phyloP scores from a whole-genome alignment of 2,329 filamentous ascomycete species.

The Monilinia polystroma region DNA sequence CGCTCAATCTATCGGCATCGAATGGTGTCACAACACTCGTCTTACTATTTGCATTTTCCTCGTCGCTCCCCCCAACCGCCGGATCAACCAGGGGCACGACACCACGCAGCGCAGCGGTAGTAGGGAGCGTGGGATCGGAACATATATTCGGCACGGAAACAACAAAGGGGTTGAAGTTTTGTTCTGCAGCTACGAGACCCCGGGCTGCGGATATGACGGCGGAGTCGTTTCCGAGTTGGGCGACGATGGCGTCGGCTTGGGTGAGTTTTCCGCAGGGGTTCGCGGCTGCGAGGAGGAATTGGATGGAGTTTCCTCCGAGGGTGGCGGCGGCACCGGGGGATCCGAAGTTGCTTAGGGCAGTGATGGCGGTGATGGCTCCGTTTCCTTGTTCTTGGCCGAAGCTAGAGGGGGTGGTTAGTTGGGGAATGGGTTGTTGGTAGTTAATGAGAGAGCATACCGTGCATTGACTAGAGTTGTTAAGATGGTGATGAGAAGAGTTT shows the following conservation, averaged over 20 bases:
- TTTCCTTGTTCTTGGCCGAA: slow-evolving; percentile 61
- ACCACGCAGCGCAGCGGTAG: slow-evolving; percentile 59
- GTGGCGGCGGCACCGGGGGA: slow-evolving; percentile 60
- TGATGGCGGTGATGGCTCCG: slow-evolving; percentile 52
- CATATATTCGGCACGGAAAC: slow-evolving; percentile 62
- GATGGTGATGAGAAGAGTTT: slow-evolving; percentile 32
- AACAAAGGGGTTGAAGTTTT: slow-evolving; percentile 70
- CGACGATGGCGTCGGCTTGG: slow-evolving; percentile 63
- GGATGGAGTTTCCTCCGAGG: slow-evolving; percentile 60
- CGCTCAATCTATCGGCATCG: slow-evolving; percentile 58
- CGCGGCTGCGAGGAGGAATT: slow-evolving; percentile 61
- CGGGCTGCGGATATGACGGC: slow-evolving; percentile 61
- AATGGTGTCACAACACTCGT: slow-evolving; percentile 55
- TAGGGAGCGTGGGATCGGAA: slow-evolving; percentile 60
- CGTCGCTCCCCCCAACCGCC: slow-evolving; percentile 54
- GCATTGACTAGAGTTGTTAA: slow-evolving; percentile 37
- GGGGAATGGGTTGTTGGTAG: background rate
- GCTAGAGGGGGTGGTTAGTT: slow-evolving; percentile 36
- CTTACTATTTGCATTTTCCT: slow-evolving; percentile 60
- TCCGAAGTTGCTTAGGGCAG: slow-evolving; percentile 54
- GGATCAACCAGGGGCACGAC: slow-evolving; percentile 68
- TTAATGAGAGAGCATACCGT: slow-evolving; percentile 31
- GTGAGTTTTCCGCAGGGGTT: slow-evolving; percentile 65
- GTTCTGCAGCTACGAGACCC: slow-evolving; percentile 64
- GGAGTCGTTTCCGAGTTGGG: slow-evolving; percentile 58